These are phyloP conservation scores for Candida silvicultrix DNA, from an alignment of 805 yeast species.

Conservation along the genomic window DNA sequence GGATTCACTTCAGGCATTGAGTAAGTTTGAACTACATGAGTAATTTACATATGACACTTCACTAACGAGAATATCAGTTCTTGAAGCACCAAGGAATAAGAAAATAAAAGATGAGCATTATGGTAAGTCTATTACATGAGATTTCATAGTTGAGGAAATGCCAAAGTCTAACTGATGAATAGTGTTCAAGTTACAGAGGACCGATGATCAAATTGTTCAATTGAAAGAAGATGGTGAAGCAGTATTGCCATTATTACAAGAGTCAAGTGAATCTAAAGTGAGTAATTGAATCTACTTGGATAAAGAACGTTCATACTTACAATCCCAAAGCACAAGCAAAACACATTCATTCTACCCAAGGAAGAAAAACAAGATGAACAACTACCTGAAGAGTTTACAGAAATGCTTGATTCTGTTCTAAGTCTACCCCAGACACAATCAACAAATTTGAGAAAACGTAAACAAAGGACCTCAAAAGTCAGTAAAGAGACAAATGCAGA, in stretches of 20 bases:
- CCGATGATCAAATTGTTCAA: slow-evolving; percentile 29
- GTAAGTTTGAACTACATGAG: slow-evolving; percentile 19
- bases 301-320: too few relatives aligned
- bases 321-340: slow-evolving; percentile 16
- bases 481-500: slow-evolving; percentile 11
- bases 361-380: slow-evolving; percentile 20
- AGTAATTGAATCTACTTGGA: too few relatives aligned
- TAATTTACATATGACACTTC: not conserved
- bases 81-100: slow-evolving; percentile 31
- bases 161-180: slow-evolving; percentile 1
- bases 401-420: slow-evolving; percentile 64
- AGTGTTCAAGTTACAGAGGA: slow-evolving; percentile 39
- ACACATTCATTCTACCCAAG: slow-evolving; percentile 19
- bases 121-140: slow-evolving; percentile 12
- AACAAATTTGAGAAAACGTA: slow-evolving; percentile 17
- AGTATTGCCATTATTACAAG: slow-evolving; percentile 18
- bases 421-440: slow-evolving; percentile 26
- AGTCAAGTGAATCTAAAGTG: slow-evolving; percentile 16
- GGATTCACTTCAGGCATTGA: slow-evolving; percentile 81
- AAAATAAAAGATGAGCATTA: slow-evolving; percentile 31
- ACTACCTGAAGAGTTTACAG: slow-evolving; percentile 59
- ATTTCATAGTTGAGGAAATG: not conserved
- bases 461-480: slow-evolving; percentile 17
- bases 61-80: slow-evolving; percentile 15
- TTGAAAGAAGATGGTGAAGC: slow-evolving; percentile 9